Evolutionary conservation across 1,284 basidiomycete species (phyloP), one percentile per base, ranked within the genome.

Genomic region (Fomes fomentarius): DNA sequence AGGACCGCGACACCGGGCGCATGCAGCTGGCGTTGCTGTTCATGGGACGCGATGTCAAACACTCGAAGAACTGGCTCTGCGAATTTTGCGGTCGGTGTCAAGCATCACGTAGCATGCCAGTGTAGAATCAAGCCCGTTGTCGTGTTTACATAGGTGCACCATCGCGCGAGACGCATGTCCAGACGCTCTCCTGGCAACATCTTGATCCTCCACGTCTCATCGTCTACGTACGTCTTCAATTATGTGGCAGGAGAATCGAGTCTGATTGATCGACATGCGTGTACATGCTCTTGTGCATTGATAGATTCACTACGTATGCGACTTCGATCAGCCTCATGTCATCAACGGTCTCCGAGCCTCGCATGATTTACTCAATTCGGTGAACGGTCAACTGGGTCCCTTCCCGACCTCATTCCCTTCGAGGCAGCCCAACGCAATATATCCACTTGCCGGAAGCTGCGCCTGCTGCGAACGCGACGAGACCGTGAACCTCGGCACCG

Each of bases 61-160:
- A 60, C 17, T 54, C 52, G 5, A 60, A 60, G 42, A 47, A 52
- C 19, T 57, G 58, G 58, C 42, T 33, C n/a, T 60, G 58, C 55
- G 55, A 57, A 35, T 57, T 49, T 17, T 60, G 58, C 35, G 58
- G 58, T 56, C 9, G 2, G 47, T 51, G 6, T 21, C 6, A 10
- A 12, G 5, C 24, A 4, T 7, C n/a, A 34, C 22, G 10, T 21
- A n/a, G n/a, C n/a, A 49, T 31, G 35, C 4, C 9, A 15, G 15
- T n/a, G 9, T 9, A 15, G 15, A 3, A 15, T n/a, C 15, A n/a
- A 3, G 19, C 34, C 17, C 19, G 31, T 47, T 22, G 21, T 17
- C 6, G 15, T 14, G 19, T 24, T 21, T 7, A 21, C 24, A 2
- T 19, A 56, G 54, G 54, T 24, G 38, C 26, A 4, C 50, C 54